Base-by-base conservation (phyloP, 495 filamentous ascomycete species). In the Articulospora tetracladia region DNA sequence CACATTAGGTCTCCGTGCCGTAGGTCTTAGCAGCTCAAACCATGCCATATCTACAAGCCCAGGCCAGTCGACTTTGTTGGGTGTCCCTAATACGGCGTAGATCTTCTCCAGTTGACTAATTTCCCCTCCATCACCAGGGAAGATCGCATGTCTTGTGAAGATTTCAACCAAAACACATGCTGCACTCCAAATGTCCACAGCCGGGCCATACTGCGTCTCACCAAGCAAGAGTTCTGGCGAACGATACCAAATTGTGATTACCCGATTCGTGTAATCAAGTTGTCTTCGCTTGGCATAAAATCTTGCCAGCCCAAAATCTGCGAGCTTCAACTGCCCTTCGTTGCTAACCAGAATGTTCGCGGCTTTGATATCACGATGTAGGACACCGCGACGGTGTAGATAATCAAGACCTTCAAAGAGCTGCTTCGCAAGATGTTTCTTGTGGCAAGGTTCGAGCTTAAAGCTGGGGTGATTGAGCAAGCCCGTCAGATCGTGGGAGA, bases 191-290 rank as follows among this genome's bases (percentile, higher is more conserved):
- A 99, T 92, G 67, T 99, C 94, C 3, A 98, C 95, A 1, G 91
- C 91, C 0, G 92, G 90, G 12, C 93, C 92, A 69, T 99, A 99
- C 61, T 89, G 86, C 3, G 94, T 98, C 68, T 97, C 94, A 3
- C 94, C 94, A 1, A 98, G 79, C 1, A 99, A 81, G 13, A 99
- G 84, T 72, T 99, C 95, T 0, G 94, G 94, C 0, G 90, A 89
- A 20, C 91, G 83, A 69, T 99, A 99, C 94, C 94, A 99, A 57
- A 93, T 91, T 15, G 94, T 99, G 67, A 99, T 96, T 61, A 99
- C 96, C 22, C 94, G 90, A 68, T 99, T 99, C 12, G 94, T 99
- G 65, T 98, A 99, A 70, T 98, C 92, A n/a, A 94, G 83, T 67
- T 93, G 88, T 53, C 87, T 84, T 55, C 88, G 90, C 67, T 98